Conservation (phyloP, 805 yeast genomes). For the Maudiozyma pseudohumilis region DNA sequence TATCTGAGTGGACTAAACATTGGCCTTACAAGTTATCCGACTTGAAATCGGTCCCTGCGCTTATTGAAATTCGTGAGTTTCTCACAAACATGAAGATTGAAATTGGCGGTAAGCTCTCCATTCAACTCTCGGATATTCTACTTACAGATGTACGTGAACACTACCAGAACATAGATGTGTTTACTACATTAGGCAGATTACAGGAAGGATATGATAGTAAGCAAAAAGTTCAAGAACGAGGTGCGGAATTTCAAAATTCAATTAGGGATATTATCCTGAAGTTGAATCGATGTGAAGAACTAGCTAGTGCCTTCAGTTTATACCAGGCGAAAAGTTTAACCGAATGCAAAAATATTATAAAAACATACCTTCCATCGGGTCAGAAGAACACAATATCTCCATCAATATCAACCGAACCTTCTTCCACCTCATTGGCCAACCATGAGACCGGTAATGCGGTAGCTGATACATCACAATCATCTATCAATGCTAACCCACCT, state of each 20-base stretch:
- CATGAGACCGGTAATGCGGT: constrained; percentile 2
- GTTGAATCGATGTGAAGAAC: constrained; percentile 50
- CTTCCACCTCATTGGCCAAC: constrained; percentile 1
- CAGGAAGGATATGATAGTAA: constrained; percentile 26
- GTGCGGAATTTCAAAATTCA: constrained; percentile 32
- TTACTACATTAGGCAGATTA: constrained; percentile 42
- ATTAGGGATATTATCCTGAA: constrained; percentile 44
- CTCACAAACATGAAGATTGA: constrained; percentile 47
- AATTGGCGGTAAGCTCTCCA: constrained; percentile 60
- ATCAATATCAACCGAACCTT: neutral
- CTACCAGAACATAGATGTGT: constrained; percentile 38
- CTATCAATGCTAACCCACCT: constrained; percentile 23
- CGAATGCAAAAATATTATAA: constrained; percentile 66
- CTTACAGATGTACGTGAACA: constrained; percentile 53
- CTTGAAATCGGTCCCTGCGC: constrained; percentile 25
- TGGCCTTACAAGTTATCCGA: constrained; percentile 35
- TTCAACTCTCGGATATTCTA: constrained; percentile 45
- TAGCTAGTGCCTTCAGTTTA: constrained; percentile 48
- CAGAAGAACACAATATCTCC: neutral
- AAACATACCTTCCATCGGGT: constrained; percentile 45
- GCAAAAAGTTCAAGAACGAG: constrained; percentile 26
- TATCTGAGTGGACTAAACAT: constrained; percentile 24
- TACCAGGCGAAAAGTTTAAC: constrained; percentile 61
- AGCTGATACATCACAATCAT: constrained; percentile 5
- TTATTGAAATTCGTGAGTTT: constrained; percentile 37